A percentile compares a stretch with the other conserved stretches of the same genome.
These are phyloP conservation scores for Castanea sativa DNA, from an alignment of 306 rosid genomes.

Conservation along the genomic window DNA sequence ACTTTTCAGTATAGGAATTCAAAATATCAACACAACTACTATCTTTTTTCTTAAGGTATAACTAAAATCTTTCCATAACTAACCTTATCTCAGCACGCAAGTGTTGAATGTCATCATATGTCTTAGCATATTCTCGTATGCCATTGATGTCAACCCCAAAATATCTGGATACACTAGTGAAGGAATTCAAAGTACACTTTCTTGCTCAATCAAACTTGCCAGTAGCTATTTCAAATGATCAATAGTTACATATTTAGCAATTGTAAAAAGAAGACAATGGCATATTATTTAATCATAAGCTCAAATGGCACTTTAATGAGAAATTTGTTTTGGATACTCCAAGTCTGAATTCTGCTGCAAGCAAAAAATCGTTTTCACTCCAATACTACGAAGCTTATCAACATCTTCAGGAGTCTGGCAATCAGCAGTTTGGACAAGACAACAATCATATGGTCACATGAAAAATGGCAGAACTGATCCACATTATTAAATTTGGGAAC, in stretches of 20 bases:
- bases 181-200: slow-evolving; percentile 32
- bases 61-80: slow-evolving; percentile 19
- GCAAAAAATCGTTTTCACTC: slow-evolving; percentile 94
- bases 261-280: not conserved
- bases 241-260: not conserved
- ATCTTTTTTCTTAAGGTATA: not conserved
- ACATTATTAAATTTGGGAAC: slow-evolving; percentile 5
- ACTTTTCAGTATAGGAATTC: not conserved
- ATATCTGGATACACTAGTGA: slow-evolving; percentile 54
- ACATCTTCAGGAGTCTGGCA: slow-evolving; percentile 82
- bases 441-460: slow-evolving; percentile 22
- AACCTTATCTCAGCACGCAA: slow-evolving; percentile 95
- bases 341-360: slow-evolving; percentile 84
- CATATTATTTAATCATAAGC: not conserved
- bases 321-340: slow-evolving; percentile 68
- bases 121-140: slow-evolving; percentile 66
- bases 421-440: slow-evolving; percentile 3
- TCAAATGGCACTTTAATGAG: slow-evolving; percentile 13
- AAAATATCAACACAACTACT: not conserved
- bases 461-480: slow-evolving; percentile 12
- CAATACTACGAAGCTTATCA: slow-evolving; percentile 80
- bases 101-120: slow-evolving; percentile 74
- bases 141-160: slow-evolving; percentile 90
- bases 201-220: slow-evolving; percentile 16
- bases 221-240: slow-evolving; percentile 13